These are phyloP conservation scores for Ogataea pilisensis DNA, from an alignment of 805 yeast genomes.

Conservation along the genomic window DNA sequence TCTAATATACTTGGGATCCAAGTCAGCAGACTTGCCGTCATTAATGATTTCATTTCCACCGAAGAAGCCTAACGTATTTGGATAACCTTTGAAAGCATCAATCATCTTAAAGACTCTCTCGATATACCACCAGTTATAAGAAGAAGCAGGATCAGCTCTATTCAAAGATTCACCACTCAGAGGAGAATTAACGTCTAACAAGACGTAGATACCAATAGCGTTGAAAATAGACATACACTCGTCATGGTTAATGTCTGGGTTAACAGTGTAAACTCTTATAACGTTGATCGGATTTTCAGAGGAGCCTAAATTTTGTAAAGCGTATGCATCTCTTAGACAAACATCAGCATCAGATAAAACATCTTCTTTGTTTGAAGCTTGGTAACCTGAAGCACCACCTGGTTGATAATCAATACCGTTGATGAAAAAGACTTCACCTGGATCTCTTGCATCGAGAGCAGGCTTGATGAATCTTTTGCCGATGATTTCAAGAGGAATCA, in stretches of 20 bases:
- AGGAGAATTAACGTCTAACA: conserved; percentile 83
- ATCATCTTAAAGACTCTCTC: conserved; percentile 79
- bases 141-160: conserved; percentile 63
- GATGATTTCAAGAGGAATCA: conserved; percentile 53
- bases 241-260: conserved; percentile 83
- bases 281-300: conserved; percentile 51
- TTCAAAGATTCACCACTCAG: conserved; percentile 60
- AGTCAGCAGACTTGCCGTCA: conserved; percentile 57
- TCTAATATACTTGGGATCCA: conserved; percentile 75
- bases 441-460: conserved; percentile 25
- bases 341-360: conserved; percentile 64
- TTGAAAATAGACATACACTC: conserved; percentile 88
- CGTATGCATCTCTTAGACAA: conserved; percentile 78
- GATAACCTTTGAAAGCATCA: conserved; percentile 78
- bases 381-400: conserved; percentile 76
- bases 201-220: conserved; percentile 86
- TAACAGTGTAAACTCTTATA: conserved; percentile 74
- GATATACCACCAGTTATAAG: conserved; percentile 69
- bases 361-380: conserved; percentile 40
- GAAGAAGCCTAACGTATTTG: conserved; percentile 83
- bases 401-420: conserved; percentile 92
- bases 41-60: conserved; percentile 92
- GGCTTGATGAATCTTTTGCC: conserved; percentile 62
- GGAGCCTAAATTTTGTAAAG: conserved; percentile 69
- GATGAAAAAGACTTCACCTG: conserved; percentile 66